Evolutionary conservation across 306 rosid species (phyloP), one percentile per base, ranked within the genome.

Genomic region (Begonia loranthoides): DNA sequence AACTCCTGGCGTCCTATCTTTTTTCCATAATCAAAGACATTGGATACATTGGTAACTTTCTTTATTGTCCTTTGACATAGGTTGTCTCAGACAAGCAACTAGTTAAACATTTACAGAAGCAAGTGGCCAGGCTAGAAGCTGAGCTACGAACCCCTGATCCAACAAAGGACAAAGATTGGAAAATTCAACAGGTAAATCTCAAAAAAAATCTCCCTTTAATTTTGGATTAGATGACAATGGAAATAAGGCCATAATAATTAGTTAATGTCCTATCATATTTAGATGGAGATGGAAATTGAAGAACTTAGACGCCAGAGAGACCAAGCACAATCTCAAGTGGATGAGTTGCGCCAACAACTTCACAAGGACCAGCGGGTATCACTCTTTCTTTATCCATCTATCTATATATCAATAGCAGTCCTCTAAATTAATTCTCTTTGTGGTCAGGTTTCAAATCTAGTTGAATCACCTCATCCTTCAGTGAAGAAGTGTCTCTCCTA

Each of bases 241-340:
- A 9, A 17, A 56, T 64, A 58, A 46, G 36, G 17, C 21, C 45
- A 54, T 52, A 54, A 63, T 52, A 12, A 52, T 68, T 45, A 41
- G 13, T 13, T 43, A 4, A 28, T 28, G 36, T 52, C 62, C 50
- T 51, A 54, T 54, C 33, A 52, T 64, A 55, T 52, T 48, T 62
- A 92, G 99, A 87, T 92, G 99, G 96, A 92, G 67, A 80, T 64
- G 96, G 99, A 92, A 76, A 92, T 92, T 13, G 94, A 92, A 68
- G 96, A 87, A 68, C 59, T 92, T 65, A 87, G 6, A 66, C 89
- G 78, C 61, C 84, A 92, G 73, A 83, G 99, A 77, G 99, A 92
- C 71, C 57, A 49, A 41, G 99, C 96, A 39, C 86, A 92, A 57
- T 75, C 81, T 54, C 81, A 92, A 69, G 99, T 79, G 54, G 84